These are phyloP conservation scores for Citrullus amarus DNA, from an alignment of 306 rosid genomes.

Conservation along the genomic window DNA sequence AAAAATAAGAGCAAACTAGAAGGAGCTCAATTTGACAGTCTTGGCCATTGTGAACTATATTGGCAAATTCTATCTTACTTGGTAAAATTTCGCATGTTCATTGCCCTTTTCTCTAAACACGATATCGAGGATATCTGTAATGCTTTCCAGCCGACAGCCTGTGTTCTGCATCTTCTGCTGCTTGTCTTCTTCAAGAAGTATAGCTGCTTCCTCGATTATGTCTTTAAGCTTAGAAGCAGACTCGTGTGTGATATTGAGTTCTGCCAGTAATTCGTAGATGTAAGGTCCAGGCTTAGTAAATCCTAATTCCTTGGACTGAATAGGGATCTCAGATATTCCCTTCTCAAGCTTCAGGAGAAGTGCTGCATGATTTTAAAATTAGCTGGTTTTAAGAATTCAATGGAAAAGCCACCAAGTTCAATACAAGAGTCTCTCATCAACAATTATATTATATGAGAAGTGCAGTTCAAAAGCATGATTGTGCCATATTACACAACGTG, in stretches of 20 bases:
- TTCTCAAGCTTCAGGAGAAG: constrained; percentile 89
- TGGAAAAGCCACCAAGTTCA: background rate
- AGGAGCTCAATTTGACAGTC: background rate
- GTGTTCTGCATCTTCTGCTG: constrained; percentile 43
- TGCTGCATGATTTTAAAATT: constrained; percentile 37
- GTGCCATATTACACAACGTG: background rate
- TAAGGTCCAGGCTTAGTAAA: constrained; percentile 82
- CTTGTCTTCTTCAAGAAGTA: constrained; percentile 73
- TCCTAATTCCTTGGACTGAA: constrained; percentile 73
- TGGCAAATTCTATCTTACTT: constrained; percentile 36
- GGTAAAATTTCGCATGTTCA: constrained; percentile 63
- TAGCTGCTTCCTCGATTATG: constrained; percentile 47
- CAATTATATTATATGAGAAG: background rate
- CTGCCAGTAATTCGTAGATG: constrained; percentile 67
- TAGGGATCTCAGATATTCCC: constrained; percentile 77
- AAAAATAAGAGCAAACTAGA: background rate
- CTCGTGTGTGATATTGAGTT: constrained; percentile 61
- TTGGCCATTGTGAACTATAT: background rate
- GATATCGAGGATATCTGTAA: constrained; percentile 46
- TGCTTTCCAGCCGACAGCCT: constrained; percentile 59
- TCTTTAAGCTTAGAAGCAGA: constrained; percentile 39
- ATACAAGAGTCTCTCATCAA: background rate
- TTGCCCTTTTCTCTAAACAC: constrained; percentile 48
- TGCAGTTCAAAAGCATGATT: background rate
- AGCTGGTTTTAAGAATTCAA: background rate